phyloP scores from a whole-genome alignment of 2,329 filamentous ascomycete genomes.

The Allantophomopsis cytisporea region DNA sequence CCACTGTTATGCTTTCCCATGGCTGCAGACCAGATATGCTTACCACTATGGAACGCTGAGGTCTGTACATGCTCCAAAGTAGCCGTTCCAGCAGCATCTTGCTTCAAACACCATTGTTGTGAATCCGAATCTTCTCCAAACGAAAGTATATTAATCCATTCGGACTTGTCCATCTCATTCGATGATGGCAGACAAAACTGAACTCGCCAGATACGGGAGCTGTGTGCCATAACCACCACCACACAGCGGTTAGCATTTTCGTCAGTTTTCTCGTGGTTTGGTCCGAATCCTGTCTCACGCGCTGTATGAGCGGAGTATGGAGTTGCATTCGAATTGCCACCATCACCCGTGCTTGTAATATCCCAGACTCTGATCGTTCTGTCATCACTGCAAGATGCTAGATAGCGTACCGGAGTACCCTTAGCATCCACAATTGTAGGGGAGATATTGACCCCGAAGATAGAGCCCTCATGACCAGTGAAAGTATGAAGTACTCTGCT shows the following conservation, averaged over 20 bases:
- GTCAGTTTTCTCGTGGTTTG: too few relatives aligned
- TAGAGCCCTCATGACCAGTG: slow-evolving; percentile 73
- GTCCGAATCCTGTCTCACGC: slow-evolving; percentile 35
- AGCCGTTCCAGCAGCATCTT: slow-evolving; percentile 1
- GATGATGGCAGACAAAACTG: slow-evolving; percentile 36
- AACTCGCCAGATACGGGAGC: slow-evolving; percentile 81
- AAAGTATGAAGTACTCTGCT: slow-evolving; percentile 38
- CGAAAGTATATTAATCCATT: slow-evolving; percentile 46
- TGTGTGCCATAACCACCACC: slow-evolving; percentile 71
- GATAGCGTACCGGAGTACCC: slow-evolving; percentile 37
- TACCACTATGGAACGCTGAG: slow-evolving; percentile 61
- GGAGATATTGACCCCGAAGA: slow-evolving; percentile 82
- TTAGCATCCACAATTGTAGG: slow-evolving; percentile 26
- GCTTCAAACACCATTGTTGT: slow-evolving; percentile 45
- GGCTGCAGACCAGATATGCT: slow-evolving; percentile 77
- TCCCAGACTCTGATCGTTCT: slow-evolving; percentile 84
- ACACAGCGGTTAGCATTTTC: slow-evolving; percentile 30
- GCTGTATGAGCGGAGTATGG: too few relatives aligned
- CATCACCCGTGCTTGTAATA: slow-evolving; percentile 24
- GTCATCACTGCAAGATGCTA: slow-evolving; percentile 92
- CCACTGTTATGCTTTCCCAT: slow-evolving; percentile 18
- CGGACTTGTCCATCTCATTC: too few relatives aligned
- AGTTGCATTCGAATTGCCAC: too few relatives aligned
- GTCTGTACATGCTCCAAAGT: slow-evolving; percentile 37
- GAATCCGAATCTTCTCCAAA: slow-evolving; percentile 76